Base-by-base conservation (phyloP, 2,329 filamentous ascomycete species). In the Alternaria ethzedia region DNA sequence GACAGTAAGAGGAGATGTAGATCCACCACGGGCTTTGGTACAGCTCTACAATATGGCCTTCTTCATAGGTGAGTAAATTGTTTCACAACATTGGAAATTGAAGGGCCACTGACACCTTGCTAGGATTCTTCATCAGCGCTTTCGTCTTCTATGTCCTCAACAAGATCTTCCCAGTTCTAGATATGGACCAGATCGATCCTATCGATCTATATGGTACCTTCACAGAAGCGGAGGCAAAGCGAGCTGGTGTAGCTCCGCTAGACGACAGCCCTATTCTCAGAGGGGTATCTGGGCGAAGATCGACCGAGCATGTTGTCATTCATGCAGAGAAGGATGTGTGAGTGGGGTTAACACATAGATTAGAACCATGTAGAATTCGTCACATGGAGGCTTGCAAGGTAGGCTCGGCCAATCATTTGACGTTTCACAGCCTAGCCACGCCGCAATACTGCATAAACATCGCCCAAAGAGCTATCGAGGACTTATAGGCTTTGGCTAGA, bases 1-100 rank as follows among this genome's bases (percentile, higher is more conserved):
- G 55, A 81, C 75, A 6, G 77, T 80, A 9, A 61, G 75, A 20
- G 70, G 75, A 46, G 75, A 78, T 67, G 30, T 68, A 36, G 60
- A 72, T 57, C 80, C 81, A 5, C 76, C 82, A 4, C 73, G 73
- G 28, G 74, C 72, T 4, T 64, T 84, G 36, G 79, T 79, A n/a
- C 75, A 85, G 67, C 65, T 85, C 17, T 85, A 85, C 65, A 84
- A 82, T 60, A 81, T 83, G 75, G 82, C 83, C 0, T 85, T 85
- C 62, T 76, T 84, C 12, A 75, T 83, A 15, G 83, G 83, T 76
- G 51, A 66, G 74, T 63, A 9, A 25, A 20, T 10, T 17, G 5
- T 41, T n/a, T 41, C 3, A 6, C 36, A n/a, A 41, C 20, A 2
- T 13, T 6, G n/a, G 3, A 41, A 3, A n/a, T 5, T 23, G 6